Percentiles rank a stretch among this genome's conserved stretches.
Conservation (phyloP, 331 rosid species). For the Pyracantha coccinea region DNA sequence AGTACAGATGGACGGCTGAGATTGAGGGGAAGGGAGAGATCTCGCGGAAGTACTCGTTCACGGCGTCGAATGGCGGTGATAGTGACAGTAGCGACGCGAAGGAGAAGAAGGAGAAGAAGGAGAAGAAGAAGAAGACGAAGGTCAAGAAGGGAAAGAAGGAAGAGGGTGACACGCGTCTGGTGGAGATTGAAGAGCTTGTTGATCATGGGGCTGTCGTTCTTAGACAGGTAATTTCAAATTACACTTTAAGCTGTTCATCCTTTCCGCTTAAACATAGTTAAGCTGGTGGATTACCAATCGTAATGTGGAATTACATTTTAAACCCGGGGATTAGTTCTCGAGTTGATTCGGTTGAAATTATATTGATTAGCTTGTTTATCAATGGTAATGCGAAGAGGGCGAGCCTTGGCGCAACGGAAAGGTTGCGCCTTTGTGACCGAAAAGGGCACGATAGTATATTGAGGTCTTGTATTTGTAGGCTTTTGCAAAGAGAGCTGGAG, state of each 20-base stretch:
- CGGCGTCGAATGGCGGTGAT: constrained; percentile 32
- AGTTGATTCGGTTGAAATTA: background rate
- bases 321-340: background rate
- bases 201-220: constrained; percentile 54
- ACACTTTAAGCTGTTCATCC: background rate
- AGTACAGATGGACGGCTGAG: constrained; percentile 76
- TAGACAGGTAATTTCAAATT: constrained; percentile 48
- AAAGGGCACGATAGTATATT: no score
- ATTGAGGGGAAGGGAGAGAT: constrained; percentile 56
- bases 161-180: constrained; percentile 41
- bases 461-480: constrained; percentile 33
- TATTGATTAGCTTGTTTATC: background rate
- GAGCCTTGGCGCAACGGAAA: no score
- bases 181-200: constrained; percentile 62
- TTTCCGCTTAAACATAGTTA: background rate
- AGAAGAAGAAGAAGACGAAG: no score
- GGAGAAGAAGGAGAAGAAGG: constrained; percentile 19
- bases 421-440: no score
- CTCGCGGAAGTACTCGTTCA: constrained; percentile 48
- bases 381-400: no score
- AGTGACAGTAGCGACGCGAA: constrained; percentile 10
- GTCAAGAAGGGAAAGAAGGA: constrained; percentile 32
- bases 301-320: background rate
- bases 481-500: constrained; percentile 63
- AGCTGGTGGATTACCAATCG: background rate